These are phyloP conservation scores for Puccinia triticina DNA, from an alignment of 1,284 basidiomycete genomes.

Conservation along the genomic window DNA sequence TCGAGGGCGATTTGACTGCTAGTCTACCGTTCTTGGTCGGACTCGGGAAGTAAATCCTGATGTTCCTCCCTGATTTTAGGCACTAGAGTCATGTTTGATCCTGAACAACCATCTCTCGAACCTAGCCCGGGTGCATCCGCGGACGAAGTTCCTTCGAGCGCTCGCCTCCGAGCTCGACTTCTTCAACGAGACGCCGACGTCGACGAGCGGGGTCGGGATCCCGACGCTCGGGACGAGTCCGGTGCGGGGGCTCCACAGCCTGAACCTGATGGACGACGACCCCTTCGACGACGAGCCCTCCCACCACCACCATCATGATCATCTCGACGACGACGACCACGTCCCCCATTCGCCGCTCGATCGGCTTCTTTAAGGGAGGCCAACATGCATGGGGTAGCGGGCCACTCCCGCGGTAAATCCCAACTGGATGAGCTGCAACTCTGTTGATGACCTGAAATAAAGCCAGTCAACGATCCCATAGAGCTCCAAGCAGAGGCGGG, in stretches of 20 bases:
- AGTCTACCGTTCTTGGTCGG: no score
- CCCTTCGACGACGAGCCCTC: background rate
- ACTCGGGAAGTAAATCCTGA: no score
- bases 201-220: constrained; percentile 55
- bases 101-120: constrained; percentile 72
- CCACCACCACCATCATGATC: background rate
- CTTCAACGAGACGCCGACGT: constrained; percentile 64
- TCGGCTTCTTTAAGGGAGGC: no score
- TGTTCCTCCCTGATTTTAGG: no score
- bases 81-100: constrained; percentile 64
- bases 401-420: no score
- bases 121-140: constrained; percentile 71
- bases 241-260: background rate
- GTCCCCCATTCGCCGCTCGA: background rate
- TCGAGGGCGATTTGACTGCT: no score
- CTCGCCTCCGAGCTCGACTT: constrained; percentile 77
- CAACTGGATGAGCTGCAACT: no score
- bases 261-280: constrained; percentile 28
- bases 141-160: constrained; percentile 76
- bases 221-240: constrained; percentile 6
- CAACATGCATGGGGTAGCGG: no score
- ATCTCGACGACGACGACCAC: background rate
- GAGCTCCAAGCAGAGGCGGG: no score
- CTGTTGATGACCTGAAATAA: no score
- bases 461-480: no score